Base-by-base conservation (phyloP, 2,329 filamentous ascomycete genomes). In the Diatrype stigma region DNA sequence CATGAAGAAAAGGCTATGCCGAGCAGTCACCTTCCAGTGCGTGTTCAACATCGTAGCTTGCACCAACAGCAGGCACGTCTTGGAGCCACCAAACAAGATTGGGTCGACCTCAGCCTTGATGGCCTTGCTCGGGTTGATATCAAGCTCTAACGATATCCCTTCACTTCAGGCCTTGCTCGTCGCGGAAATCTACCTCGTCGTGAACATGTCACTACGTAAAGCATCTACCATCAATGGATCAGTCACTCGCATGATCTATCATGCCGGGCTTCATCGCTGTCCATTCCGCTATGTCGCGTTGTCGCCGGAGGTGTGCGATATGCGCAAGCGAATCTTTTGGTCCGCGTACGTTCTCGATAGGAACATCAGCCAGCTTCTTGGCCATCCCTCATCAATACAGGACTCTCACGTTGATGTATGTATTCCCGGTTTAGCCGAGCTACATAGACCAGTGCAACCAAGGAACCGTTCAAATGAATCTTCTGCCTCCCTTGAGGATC, bases 181-280 rank as follows among this genome's bases (percentile, higher is more conserved):
- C 3, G 70, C 71, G 0, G 73, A 79, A 56, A 64, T 80, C 17
- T 78, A 77, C 50, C 69, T 79, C 2, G 67, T 76, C 2, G 69
- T 72, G 0, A 72, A 63, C 3, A 74, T 79, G 70, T 74, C 75
- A 2, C 66, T 79, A 6, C 70, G 75, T 21, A 70, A 71, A 7
- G 76, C 76, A 1, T 77, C 75, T 0, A 74, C 73, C 0, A 67
- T 79, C 6, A 73, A 74, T 22, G 76, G 77, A 4, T 67, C 73
- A 19, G 64, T 79, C 6, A 63, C 73, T 3, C 72, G 75, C 42
- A 69, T 72, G 6, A 69, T 79, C 45, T 73, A 75, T 22, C 75
- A 78, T 55, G 70, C 74, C 1, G 77, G 77, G 4, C 66, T 79
- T 6, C 76, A 80, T 56, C 68, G 77, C 3, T 79, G 77, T 54